A percentile compares a stretch with the other conserved stretches of the same genome.
Conservation (phyloP, 2,329 filamentous ascomycete genomes). For the Cladosporium halotolerans region DNA sequence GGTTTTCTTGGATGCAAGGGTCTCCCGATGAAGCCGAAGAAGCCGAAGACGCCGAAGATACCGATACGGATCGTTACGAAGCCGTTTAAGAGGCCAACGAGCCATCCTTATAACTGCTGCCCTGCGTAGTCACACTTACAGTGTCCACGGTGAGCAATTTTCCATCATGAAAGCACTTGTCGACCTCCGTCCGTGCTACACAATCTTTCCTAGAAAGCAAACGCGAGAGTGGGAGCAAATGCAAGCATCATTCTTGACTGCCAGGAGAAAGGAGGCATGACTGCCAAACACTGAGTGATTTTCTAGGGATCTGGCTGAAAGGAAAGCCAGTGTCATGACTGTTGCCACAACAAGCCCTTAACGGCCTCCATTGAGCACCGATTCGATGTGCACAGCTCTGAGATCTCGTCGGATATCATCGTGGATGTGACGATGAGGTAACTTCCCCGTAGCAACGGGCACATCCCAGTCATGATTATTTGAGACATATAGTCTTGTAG, state of each 20-base stretch:
- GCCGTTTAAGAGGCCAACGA: background rate
- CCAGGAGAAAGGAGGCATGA: background rate
- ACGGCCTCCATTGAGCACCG: background rate
- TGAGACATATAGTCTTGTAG: too few relatives aligned
- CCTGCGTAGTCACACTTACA: too few relatives aligned
- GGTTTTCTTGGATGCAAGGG: background rate
- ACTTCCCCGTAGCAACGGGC: too few relatives aligned
- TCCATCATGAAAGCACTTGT: background rate
- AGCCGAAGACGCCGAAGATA: background rate
- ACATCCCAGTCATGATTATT: too few relatives aligned
- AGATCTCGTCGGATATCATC: too few relatives aligned
- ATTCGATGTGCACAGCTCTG: too few relatives aligned
- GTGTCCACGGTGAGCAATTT: background rate
- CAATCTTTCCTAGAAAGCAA: background rate
- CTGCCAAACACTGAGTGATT: background rate
- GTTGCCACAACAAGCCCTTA: conserved; percentile 2
- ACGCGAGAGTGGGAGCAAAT: background rate
- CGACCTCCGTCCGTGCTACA: background rate
- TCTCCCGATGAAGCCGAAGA: background rate
- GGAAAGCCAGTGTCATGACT: background rate
- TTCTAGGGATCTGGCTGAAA: background rate
- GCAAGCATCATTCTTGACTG: background rate
- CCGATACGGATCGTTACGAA: background rate
- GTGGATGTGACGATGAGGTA: too few relatives aligned
- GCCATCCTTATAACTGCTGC: background rate